Percentiles rank a stretch among this genome's conserved stretches.
Evolutionary conservation across 306 rosid genomes (phyloP).

Genomic region (Corylus americana): DNA sequence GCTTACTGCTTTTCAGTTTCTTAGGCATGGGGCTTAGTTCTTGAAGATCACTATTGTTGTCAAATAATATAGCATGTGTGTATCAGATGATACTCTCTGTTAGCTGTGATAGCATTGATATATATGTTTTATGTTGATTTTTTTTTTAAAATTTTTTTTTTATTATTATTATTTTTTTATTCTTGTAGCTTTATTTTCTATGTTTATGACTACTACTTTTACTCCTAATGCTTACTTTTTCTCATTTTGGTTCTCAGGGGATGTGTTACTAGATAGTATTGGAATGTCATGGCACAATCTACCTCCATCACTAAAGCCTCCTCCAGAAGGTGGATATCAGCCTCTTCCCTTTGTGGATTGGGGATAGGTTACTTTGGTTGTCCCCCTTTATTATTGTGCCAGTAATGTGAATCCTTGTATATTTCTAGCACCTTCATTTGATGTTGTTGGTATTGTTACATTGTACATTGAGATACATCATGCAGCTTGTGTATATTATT

Average conservation of each 20-base stretch:
- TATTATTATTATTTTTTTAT: not conserved
- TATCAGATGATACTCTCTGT: no score
- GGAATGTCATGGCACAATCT: constrained; percentile 64
- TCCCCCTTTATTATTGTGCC: not conserved
- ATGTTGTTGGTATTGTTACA: constrained; percentile 1
- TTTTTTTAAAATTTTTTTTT: no score
- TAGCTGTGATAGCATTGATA: not conserved
- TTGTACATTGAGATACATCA: not conserved
- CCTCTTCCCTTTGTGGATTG: constrained; percentile 59
- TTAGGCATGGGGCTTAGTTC: not conserved
- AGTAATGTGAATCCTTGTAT: not conserved
- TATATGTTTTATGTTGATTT: not conserved
- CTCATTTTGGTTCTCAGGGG: constrained; percentile 44
- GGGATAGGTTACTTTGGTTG: constrained; percentile 38
- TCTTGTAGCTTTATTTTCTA: not conserved
- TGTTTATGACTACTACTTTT: not conserved
- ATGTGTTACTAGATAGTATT: constrained; percentile 40
- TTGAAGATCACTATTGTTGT: not conserved
- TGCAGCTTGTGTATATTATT: not conserved
- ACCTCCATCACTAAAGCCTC: constrained; percentile 81
- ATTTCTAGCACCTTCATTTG: not conserved
- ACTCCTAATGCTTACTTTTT: not conserved
- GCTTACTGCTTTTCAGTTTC: not conserved
- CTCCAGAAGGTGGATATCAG: constrained; percentile 68
- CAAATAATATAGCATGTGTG: no score